Evolutionary conservation across 768 basidiomycete genomes (phyloP).

Genomic region (Hericium rajendrae): DNA sequence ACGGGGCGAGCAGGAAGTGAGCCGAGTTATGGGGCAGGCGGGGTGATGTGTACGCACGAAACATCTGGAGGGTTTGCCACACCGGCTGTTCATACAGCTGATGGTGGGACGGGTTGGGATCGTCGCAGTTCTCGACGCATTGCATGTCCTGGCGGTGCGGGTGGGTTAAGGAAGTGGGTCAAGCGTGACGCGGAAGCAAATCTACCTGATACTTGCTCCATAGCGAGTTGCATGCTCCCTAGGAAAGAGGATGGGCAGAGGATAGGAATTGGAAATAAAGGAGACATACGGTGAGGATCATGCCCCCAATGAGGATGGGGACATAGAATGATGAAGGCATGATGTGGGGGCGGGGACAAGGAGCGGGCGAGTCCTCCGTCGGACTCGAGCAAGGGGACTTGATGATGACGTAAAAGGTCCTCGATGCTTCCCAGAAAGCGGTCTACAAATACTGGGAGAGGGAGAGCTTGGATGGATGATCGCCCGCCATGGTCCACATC

Average conservation of each 20-base stretch:
- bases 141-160: slow-evolving; percentile 73
- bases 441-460: not conserved
- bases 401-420: not conserved
- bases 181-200: not conserved
- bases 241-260: slow-evolving; percentile 4
- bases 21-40: slow-evolving; percentile 1
- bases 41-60: slow-evolving; percentile 42
- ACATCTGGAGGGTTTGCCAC: slow-evolving; percentile 89
- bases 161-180: not conserved
- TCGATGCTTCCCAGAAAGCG: too few relatives aligned
- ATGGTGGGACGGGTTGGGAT: slow-evolving; percentile 47
- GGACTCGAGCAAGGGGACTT: not conserved
- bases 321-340: slow-evolving; percentile 67
- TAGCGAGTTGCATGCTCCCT: slow-evolving; percentile 75
- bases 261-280: not conserved
- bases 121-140: slow-evolving; percentile 88
- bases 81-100: slow-evolving; percentile 92
- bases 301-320: slow-evolving; percentile 78
- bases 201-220: slow-evolving; percentile 77
- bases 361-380: not conserved
- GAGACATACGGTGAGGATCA: slow-evolving; percentile 76
- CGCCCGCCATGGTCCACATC: slow-evolving; percentile 50
- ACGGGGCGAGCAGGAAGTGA: slow-evolving; percentile 19
- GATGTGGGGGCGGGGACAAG: not conserved
- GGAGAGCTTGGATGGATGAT: not conserved